phyloP scores from a whole-genome alignment of 225 moss, liverwort and hornwort species.

The Takakia lepidozioides region DNA sequence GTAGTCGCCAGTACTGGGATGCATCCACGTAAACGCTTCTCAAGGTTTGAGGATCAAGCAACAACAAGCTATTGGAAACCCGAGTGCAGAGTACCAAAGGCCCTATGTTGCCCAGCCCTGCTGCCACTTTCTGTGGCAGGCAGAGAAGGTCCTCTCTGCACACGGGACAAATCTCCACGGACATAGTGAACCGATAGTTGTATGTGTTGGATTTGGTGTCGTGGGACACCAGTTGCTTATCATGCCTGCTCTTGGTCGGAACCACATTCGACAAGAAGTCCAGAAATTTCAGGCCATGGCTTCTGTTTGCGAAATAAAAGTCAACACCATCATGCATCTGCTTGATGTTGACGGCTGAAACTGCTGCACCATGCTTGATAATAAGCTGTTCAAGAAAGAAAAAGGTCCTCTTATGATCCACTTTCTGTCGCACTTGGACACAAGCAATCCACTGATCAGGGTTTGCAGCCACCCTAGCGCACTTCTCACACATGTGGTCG shows the following conservation, averaged over 20 bases:
- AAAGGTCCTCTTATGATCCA: constrained; percentile 95
- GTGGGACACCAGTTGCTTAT: constrained; percentile 96
- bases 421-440: constrained; percentile 90
- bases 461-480: constrained; percentile 76
- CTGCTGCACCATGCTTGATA: constrained; percentile 77
- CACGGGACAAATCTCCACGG: constrained; percentile 89
- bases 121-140: constrained; percentile 74
- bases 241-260: constrained; percentile 76
- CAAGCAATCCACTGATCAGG: constrained; percentile 99
- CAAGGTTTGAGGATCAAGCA: constrained; percentile 76
- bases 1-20: constrained; percentile 85
- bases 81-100: constrained; percentile 80
- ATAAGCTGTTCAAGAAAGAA: constrained; percentile 93
- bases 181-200: constrained; percentile 94
- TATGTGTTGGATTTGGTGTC: constrained; percentile 90
- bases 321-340: constrained; percentile 97
- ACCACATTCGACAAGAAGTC: constrained; percentile 86
- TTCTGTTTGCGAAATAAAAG: constrained; percentile 81
- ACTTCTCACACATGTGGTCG: constrained; percentile 98
- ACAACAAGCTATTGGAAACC: constrained; percentile 72
- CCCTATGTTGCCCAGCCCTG: constrained; percentile 77
- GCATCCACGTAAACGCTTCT: constrained; percentile 72
- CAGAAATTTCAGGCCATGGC: constrained; percentile 83
- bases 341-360: constrained; percentile 85
- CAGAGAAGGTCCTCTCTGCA: constrained; percentile 94